Base-by-base conservation (phyloP, 2,329 filamentous ascomycete species). In the Aspergillaceae sp. region DNA sequence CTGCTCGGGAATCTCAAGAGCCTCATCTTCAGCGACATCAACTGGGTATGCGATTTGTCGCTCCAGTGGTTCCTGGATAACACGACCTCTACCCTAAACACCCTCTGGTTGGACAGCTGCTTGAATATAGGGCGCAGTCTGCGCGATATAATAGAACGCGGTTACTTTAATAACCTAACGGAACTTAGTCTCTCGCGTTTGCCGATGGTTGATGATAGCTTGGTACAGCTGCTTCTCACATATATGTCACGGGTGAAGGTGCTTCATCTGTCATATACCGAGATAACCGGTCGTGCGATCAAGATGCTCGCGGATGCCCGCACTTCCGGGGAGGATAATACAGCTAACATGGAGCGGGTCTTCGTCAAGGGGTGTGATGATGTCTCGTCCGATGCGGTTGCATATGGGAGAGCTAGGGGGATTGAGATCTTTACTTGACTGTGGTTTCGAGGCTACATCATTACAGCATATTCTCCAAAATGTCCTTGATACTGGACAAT, bases 271-370 rank as follows among this genome's bases (percentile, higher is more conserved):
- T 63, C 63, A 0, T 52, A 53, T 34, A 69, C 64, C 1, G 48
- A 44, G 8, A 58, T 70, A 4, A 67, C 63, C 4, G 67, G 67
- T 0, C 48, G 56, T 10, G 55, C 61, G 1, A 53, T 70, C 34
- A 66, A 64, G 30, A 53, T 45, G n/a, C 48, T 69, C 26, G 61
- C 60, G 1, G 58, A 64, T 46, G 45, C 53, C 2, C 51, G 48
- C 7, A 28, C 27, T 0, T 48, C 52, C 0, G 51, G 51, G 3
- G 42, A 44, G 4, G 29, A n/a, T 9, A 44, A 29, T 5, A 40
- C 28, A 4, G 45, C 48, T 30, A 51, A 49, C n/a, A 43, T 66
- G n/a, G 53, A 64, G n/a, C 46, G 48, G 1, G 28, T 67, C 19
- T 49, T 55, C 43, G 44, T 61, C 4, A 57, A 46, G 19, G 56